phyloP scores from a whole-genome alignment of 164 flowering plant genomes.

The Malania oleifera region DNA sequence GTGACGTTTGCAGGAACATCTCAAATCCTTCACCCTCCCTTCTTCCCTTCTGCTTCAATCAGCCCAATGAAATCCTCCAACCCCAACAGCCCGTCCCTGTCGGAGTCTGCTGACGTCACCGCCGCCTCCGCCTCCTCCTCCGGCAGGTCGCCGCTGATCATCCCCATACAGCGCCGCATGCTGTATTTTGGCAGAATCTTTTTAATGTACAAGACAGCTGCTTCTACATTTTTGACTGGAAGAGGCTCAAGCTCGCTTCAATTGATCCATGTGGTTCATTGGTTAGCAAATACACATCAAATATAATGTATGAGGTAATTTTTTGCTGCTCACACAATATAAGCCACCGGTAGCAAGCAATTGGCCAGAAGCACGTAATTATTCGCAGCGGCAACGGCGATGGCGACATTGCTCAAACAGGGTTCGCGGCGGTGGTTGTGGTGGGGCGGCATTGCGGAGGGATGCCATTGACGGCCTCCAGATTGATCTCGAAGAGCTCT shows the following conservation, averaged over 20 bases:
- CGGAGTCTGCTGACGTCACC: slow-evolving; percentile 34
- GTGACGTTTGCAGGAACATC: too few relatives aligned
- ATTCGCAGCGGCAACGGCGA: too few relatives aligned
- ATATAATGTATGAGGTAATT: slow-evolving; percentile 1
- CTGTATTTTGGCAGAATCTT: too few relatives aligned
- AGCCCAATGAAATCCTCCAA: slow-evolving; percentile 39
- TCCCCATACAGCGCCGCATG: slow-evolving; percentile 23
- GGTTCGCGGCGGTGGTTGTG: too few relatives aligned
- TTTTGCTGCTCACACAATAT: too few relatives aligned
- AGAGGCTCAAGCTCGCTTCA: slow-evolving; percentile 81
- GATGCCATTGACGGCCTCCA: too few relatives aligned
- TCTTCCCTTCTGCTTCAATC: slow-evolving; percentile 40
- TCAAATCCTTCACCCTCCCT: slow-evolving; percentile 35
- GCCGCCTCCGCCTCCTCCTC: slow-evolving; percentile 31
- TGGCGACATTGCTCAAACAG: too few relatives aligned
- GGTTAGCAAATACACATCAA: slow-evolving; percentile 71
- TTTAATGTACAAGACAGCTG: too few relatives aligned
- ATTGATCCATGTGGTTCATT: slow-evolving; percentile 98
- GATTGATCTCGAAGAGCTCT: too few relatives aligned
- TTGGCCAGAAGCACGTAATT: too few relatives aligned
- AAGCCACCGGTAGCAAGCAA: too few relatives aligned
- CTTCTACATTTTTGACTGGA: slow-evolving; percentile 86
- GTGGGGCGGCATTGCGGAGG: too few relatives aligned
- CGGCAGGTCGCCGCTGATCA: slow-evolving; percentile 29
- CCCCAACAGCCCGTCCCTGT: slow-evolving; percentile 47